A percentile compares a stretch with the other conserved stretches of the same genome.
Conservation (phyloP, 169 alveolate genomes). For the Eimeria necatrix region DNA sequence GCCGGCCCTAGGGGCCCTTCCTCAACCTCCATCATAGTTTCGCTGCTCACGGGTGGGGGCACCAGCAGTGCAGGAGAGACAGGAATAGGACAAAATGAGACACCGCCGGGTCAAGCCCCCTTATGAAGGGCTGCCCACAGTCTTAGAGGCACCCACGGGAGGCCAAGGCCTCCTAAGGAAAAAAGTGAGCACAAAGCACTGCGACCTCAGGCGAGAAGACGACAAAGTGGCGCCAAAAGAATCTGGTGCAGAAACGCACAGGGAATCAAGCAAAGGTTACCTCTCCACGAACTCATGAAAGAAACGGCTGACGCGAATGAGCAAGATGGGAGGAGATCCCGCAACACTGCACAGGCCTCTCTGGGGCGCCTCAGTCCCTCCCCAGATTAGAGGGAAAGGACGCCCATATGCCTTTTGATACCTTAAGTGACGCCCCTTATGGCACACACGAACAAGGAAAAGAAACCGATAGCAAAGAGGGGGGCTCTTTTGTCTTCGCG, state of each 20-base stretch:
- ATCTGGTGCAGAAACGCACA: background rate
- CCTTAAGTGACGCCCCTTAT: background rate
- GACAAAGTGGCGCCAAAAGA: background rate
- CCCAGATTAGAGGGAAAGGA: background rate
- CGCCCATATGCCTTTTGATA: background rate
- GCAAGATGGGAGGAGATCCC: background rate
- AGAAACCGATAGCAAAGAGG: background rate
- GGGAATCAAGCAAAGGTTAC: background rate
- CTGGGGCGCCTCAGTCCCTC: constrained; percentile 48
- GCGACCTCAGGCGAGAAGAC: no score
- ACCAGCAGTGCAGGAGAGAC: background rate
- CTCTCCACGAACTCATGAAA: background rate
- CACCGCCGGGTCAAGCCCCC: background rate
- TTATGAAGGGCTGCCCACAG: background rate
- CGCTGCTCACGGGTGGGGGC: background rate
- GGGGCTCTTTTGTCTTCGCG: background rate
- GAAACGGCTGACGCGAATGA: background rate
- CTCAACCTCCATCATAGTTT: constrained; percentile 1
- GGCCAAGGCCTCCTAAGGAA: background rate
- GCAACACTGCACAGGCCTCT: background rate
- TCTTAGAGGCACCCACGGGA: background rate
- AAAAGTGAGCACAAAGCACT: background rate
- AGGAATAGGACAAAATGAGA: background rate
- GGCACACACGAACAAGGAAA: background rate
- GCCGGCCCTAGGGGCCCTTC: constrained; percentile 47